A percentile compares a stretch with the other conserved stretches of the same genome.
Conservation (phyloP, 495 filamentous ascomycete species). For the Margaritispora aquatica region DNA sequence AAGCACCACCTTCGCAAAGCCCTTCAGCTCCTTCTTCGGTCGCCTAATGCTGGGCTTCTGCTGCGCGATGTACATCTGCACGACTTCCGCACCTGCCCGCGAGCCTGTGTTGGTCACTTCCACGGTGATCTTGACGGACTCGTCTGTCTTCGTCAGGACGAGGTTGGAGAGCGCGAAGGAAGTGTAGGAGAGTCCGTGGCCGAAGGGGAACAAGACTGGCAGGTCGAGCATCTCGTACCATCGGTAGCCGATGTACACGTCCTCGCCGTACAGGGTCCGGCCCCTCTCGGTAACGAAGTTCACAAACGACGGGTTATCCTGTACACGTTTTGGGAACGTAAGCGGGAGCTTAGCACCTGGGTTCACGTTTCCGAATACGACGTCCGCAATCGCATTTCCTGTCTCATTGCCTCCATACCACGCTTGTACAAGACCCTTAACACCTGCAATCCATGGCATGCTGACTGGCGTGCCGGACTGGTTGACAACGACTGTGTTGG, state of each 20-base stretch:
- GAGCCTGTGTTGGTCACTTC: conserved; percentile 63
- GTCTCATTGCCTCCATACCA: conserved; percentile 65
- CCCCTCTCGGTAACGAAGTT: conserved; percentile 49
- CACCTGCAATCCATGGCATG: conserved; percentile 52
- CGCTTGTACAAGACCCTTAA: conserved; percentile 32
- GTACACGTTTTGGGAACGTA: conserved; percentile 56
- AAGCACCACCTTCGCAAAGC: conserved; percentile 70
- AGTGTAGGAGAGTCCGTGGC: conserved; percentile 78
- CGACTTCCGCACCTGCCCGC: conserved; percentile 61
- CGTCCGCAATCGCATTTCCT: conserved; percentile 54
- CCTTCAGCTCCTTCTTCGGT: conserved; percentile 72
- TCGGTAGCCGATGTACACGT: conserved; percentile 61
- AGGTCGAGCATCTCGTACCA: conserved; percentile 60
- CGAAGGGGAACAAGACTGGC: conserved; percentile 69
- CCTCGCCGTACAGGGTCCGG: conserved; percentile 62
- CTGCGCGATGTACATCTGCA: conserved; percentile 64
- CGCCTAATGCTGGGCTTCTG: conserved; percentile 39
- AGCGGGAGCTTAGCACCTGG: conserved; percentile 66
- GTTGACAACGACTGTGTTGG: conserved; percentile 56
- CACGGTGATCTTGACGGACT: conserved; percentile 53
- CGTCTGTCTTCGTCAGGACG: conserved; percentile 37
- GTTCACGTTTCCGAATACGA: conserved; percentile 61
- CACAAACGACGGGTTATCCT: conserved; percentile 70
- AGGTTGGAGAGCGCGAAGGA: conserved; percentile 62
- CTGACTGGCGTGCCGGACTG: conserved; percentile 54